Percentiles rank a stretch among this genome's conserved stretches.
Conservation (phyloP, 1,284 basidiomycete species). For the Athelia psychrophila region DNA sequence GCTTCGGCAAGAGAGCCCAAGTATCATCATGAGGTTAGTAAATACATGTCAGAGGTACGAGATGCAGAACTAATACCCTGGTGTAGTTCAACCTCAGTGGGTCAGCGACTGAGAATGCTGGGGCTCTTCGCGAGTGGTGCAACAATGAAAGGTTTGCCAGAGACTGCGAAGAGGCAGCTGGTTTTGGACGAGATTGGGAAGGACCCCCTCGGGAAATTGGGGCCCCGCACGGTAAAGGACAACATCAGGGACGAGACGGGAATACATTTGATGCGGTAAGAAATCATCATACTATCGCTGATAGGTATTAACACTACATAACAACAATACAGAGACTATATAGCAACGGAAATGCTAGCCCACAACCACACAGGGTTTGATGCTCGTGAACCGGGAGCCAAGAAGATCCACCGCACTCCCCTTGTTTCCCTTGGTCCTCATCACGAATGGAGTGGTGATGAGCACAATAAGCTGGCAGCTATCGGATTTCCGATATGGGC, state of each 20-base stretch:
- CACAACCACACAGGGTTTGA: background rate
- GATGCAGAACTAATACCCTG: background rate
- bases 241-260: background rate
- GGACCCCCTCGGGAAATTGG: background rate
- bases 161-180: background rate
- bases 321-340: background rate
- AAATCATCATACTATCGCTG: background rate
- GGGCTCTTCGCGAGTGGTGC: background rate
- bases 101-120: background rate
- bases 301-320: background rate
- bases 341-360: background rate
- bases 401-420: background rate
- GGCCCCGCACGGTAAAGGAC: background rate
- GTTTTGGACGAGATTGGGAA: background rate
- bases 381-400: background rate
- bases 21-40: background rate
- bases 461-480: constrained; percentile 16
- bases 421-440: background rate
- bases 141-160: background rate
- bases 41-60: background rate
- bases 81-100: background rate
- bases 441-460: constrained; percentile 11
- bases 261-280: background rate
- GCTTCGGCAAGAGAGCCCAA: background rate
- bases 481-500: constrained; percentile 17